Evolutionary conservation across 371 early-diverging fungal genomes (phyloP), one percentile per base, ranked within the genome.

Genomic region (Lichtheimia hyalospora): DNA sequence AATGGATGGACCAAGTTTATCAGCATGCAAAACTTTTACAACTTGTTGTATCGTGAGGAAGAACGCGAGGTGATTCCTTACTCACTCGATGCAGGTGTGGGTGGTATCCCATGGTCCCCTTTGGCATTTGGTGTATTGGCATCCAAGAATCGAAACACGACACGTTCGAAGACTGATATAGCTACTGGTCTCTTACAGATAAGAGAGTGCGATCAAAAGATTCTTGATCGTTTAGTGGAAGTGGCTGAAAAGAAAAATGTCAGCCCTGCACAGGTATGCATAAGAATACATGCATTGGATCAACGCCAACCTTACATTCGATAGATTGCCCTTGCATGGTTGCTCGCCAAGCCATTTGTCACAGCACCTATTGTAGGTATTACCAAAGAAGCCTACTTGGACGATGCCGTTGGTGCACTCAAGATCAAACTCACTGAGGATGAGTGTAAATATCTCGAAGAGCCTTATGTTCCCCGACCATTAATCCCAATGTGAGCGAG

Each of bases 11-110:
- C 83, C 23, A 70, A 73, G 41, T 85, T 83, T 60, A 62, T 70
- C 12, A 63, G 69, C 1, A 81, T 79, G 84, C 81, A 77, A 61
- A 82, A 80, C 58, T 55, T 68, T 24, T 81, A 82, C 62, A 84
- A 81, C 52, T 56, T 82, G 46, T 21, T 82, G 14, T 85, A 85
- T 58, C 81, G 85, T 42, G 85, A 85, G 61, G 85, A 85, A 69
- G 86, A 85, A 54, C 72, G 83, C 15, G 86, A 85, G 49, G 82
- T 84, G 82, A 62, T 71, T 49, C 81, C 84, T 14, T 81, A 74
- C 43, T 78, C 74, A 40, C 5, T 51, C 4, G 79, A 81, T 51
- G 58, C 64, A 27, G 67, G 67, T 14, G 73, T 83, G 42, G 81
- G 77, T 8, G 23, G 62, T 21, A 79, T 83, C 27, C 81, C 78